Base-by-base conservation (phyloP, 257 asterid species). In the Paulownia fortunei region DNA sequence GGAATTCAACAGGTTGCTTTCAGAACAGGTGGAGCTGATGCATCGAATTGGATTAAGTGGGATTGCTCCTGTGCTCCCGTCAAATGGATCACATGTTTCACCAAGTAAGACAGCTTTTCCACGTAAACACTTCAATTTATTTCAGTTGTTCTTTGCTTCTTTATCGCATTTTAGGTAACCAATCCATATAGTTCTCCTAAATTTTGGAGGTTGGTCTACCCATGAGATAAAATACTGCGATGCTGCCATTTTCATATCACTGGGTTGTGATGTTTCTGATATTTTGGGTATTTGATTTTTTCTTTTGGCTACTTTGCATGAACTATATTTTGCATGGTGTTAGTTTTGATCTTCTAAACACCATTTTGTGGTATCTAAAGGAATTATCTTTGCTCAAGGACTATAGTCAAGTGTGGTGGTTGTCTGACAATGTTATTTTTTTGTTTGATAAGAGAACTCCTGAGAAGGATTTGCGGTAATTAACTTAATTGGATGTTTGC, bases 1-100 rank as follows among this genome's bases (percentile, higher is more conserved):
- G 86, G 94, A 89, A 76, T 94, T 91, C 89, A 94, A 94, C 82
- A 89, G 85, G 84, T 78, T 92, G 86, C 96, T 94, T 70, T 81
- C 85, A 0, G 81, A 82, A 65, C 98, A 93, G 82, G 97, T 81
- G 75, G 86, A 88, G 69, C 83, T 90, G 80, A 92, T 91, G 87
- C 88, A 78, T 54, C 90, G 79, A 85, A 80, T 78, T 4, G 89
- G 92, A 24, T 80, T 86, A 46, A 76, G 88, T 41, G 91, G 89
- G 78, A 65, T 89, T 73, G 62, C 85, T 79, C 81, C 96, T 56
- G 64, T 87, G 74, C 85, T 86, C 67, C 72, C 91, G 41, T 81
- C 92, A 52, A 90, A 93, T 72, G 97, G 95, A 68, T 83, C 93
- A 30, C 91, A 87, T 69, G 79, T 87, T 70, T 76, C 91, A 74